These are phyloP conservation scores for Gastrolobium villosum DNA, from an alignment of 306 rosid genomes.

Conservation along the genomic window DNA sequence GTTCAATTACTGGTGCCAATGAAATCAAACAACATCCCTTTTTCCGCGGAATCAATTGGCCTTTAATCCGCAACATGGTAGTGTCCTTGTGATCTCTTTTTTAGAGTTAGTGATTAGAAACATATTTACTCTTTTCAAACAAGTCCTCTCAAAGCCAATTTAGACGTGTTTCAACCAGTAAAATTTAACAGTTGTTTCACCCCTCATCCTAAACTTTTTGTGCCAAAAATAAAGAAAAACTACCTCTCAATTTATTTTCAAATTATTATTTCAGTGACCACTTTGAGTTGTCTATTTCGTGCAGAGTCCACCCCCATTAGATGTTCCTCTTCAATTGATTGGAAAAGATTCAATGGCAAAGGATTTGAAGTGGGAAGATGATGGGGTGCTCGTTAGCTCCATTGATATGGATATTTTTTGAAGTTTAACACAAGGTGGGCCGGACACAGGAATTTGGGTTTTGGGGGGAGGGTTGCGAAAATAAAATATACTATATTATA, in stretches of 20 bases:
- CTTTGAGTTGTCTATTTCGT: conserved; percentile 36
- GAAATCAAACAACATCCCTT: conserved; percentile 94
- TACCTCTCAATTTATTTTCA: neutral
- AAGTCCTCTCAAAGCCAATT: neutral
- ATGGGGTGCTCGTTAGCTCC: conserved; percentile 75
- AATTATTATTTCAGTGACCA: conserved; percentile 1
- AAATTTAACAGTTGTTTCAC: too few species aligned
- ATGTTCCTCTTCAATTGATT: conserved; percentile 67
- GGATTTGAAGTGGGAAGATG: conserved; percentile 80
- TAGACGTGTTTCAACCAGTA: too few species aligned
- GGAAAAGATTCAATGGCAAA: conserved; percentile 66
- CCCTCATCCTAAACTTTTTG: neutral
- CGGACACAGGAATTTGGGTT: neutral
- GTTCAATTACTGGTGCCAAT: conserved; percentile 76
- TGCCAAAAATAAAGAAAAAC: neutral
- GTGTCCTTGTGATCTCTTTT: conserved; percentile 27
- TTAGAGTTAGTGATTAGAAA: conserved; percentile 26
- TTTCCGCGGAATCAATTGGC: conserved; percentile 91
- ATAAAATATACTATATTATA: neutral
- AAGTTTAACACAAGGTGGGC: conserved; percentile 48
- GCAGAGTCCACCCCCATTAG: conserved; percentile 89
- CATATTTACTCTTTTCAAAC: neutral
- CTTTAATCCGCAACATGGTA: conserved; percentile 94
- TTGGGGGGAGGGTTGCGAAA: too few species aligned
- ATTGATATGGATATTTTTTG: conserved; percentile 78